A percentile compares a stretch with the other conserved stretches of the same genome.
Conservation (phyloP, 208 protist species). For the Novymonas esmeraldas region DNA sequence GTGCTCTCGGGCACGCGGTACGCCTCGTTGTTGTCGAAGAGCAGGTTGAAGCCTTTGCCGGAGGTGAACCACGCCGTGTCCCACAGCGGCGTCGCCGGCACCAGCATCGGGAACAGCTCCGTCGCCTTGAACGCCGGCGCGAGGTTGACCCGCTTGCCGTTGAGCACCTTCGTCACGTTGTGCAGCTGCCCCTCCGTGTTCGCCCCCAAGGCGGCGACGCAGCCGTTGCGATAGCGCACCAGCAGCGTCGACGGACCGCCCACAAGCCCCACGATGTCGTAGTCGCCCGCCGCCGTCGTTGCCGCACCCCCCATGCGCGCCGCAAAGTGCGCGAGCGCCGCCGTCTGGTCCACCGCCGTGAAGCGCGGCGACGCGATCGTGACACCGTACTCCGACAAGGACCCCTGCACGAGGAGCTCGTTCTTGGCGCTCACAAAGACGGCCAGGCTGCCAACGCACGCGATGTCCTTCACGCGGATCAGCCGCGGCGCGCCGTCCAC, state of each 20-base stretch:
- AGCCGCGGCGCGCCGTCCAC: slow-evolving; percentile 31
- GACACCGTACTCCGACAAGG: slow-evolving; percentile 66
- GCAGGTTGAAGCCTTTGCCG: slow-evolving; percentile 61
- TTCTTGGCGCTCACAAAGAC: slow-evolving; percentile 57
- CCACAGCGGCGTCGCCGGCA: slow-evolving; percentile 20
- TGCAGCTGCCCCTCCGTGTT: slow-evolving; percentile 79
- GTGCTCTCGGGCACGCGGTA: slow-evolving; percentile 37
- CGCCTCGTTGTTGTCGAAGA: slow-evolving; percentile 58
- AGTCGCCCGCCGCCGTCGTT: slow-evolving; percentile 15
- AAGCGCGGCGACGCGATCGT: slow-evolving; percentile 57
- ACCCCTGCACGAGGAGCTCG: slow-evolving; percentile 72
- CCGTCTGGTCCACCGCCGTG: slow-evolving; percentile 43
- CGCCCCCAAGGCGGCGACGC: slow-evolving; percentile 57
- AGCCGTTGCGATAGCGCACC: slow-evolving; percentile 71
- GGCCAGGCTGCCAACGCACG: slow-evolving; percentile 50
- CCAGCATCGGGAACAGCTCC: slow-evolving; percentile 46
- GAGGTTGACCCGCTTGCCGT: slow-evolving; percentile 52
- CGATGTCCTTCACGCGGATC: slow-evolving; percentile 69
- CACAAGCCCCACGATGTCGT: slow-evolving; percentile 41
- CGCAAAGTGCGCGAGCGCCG: slow-evolving; percentile 21
- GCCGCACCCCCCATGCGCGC: not conserved
- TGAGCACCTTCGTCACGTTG: slow-evolving; percentile 31
- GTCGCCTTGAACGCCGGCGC: slow-evolving; percentile 43
- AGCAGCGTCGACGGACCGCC: slow-evolving; percentile 57
- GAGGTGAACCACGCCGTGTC: slow-evolving; percentile 33